Conservation (phyloP, 371 early-diverging fungal species). For the Mortierella sp. region DNA sequence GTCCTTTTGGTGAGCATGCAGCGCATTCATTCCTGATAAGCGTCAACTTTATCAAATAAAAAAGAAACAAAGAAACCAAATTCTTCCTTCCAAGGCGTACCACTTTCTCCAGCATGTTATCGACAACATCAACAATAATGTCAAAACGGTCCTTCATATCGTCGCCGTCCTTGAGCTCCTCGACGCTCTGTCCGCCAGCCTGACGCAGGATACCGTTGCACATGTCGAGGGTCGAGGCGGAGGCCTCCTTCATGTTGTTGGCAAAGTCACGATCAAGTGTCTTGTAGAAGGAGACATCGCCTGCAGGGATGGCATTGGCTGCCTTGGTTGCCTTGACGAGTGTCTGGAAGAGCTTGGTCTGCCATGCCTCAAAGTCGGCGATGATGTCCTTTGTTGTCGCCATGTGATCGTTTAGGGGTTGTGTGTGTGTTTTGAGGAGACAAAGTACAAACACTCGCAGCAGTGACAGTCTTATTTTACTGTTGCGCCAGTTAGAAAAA, state of each 20-base stretch:
- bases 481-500: too few species aligned
- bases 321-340: slow-evolving; percentile 77
- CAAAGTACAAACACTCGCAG: background rate
- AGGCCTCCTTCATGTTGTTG: slow-evolving; percentile 65
- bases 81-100: slow-evolving; percentile 60
- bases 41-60: background rate
- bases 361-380: slow-evolving; percentile 68
- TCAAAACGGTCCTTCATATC: slow-evolving; percentile 81
- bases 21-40: background rate
- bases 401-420: background rate
- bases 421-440: background rate
- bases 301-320: slow-evolving; percentile 69
- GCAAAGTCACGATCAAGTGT: slow-evolving; percentile 76
- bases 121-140: slow-evolving; percentile 82
- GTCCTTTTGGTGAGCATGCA: slow-evolving; percentile 23
- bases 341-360: slow-evolving; percentile 69
- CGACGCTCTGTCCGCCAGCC: slow-evolving; percentile 43
- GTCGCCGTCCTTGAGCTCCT: slow-evolving; percentile 68
- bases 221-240: slow-evolving; percentile 65
- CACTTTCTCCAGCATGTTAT: slow-evolving; percentile 86
- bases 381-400: slow-evolving; percentile 43
- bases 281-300: slow-evolving; percentile 77
- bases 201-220: slow-evolving; percentile 72
- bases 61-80: background rate
- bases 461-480: too few species aligned